Conservation (phyloP, 371 early-diverging fungal genomes). For the Mortierella polycephala region DNA sequence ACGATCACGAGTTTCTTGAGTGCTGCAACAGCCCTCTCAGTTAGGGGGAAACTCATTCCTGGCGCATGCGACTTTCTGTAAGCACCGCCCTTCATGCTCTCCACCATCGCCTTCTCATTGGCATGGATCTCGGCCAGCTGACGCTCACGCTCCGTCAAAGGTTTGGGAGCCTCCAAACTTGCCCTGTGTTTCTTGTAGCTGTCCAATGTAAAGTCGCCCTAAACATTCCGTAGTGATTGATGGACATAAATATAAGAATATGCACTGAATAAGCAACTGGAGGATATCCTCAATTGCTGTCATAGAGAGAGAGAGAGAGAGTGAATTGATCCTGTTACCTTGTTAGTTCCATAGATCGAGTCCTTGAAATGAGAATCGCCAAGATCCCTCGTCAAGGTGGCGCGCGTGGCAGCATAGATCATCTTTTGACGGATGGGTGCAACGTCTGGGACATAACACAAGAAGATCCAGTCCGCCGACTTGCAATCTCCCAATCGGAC, state of each 20-base stretch:
- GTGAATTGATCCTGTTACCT: slow-evolving; percentile 45
- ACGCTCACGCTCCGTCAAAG: slow-evolving; percentile 84
- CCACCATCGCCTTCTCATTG: slow-evolving; percentile 55
- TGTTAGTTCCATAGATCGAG: slow-evolving; percentile 79
- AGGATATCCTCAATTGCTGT: background rate
- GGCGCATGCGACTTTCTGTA: slow-evolving; percentile 70
- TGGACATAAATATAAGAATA: background rate
- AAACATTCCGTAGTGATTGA: background rate
- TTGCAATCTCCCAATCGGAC: slow-evolving; percentile 70
- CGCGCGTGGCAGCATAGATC: slow-evolving; percentile 87
- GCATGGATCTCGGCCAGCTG: slow-evolving; percentile 76
- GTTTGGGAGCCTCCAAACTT: slow-evolving; percentile 80
- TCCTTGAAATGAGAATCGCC: slow-evolving; percentile 85
- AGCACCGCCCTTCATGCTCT: slow-evolving; percentile 66
- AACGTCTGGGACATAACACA: slow-evolving; percentile 83
- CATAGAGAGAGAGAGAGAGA: background rate
- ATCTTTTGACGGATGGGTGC: slow-evolving; percentile 88
- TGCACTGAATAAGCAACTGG: background rate
- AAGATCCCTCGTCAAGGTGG: slow-evolving; percentile 78
- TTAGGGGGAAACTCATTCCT: slow-evolving; percentile 69
- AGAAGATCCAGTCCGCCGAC: slow-evolving; percentile 77
- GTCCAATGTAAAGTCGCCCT: slow-evolving; percentile 74
- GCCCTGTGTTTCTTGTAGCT: slow-evolving; percentile 79
- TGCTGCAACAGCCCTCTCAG: slow-evolving; percentile 66
- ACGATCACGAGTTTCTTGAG: slow-evolving; percentile 57